phyloP scores from a whole-genome alignment of 2,329 filamentous ascomycete genomes.

The Nothopassalora personata region DNA sequence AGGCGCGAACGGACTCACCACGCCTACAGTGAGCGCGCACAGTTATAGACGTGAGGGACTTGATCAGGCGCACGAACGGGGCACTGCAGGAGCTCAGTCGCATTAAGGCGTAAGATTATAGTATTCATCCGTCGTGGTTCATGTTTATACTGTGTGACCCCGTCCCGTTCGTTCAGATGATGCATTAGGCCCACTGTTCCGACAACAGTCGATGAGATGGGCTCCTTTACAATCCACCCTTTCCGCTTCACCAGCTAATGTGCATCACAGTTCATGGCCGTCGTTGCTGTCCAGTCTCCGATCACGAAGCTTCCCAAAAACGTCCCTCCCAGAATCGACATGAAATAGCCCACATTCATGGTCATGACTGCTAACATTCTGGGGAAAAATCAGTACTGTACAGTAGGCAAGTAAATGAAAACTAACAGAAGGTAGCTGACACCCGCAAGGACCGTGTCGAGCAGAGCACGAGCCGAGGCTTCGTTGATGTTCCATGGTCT shows the following conservation, averaged over 20 bases:
- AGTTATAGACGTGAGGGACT: too few species aligned
- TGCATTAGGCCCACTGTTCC: neutral
- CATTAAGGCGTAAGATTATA: too few species aligned
- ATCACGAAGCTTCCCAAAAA: slow-evolving; percentile 60
- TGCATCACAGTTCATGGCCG: slow-evolving; percentile 18
- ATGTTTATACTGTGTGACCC: neutral
- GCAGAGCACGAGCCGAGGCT: slow-evolving; percentile 63
- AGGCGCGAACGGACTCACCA: neutral
- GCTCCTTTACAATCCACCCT: neutral
- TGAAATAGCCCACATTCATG: slow-evolving; percentile 76
- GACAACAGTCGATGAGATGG: neutral
- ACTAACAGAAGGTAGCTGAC: slow-evolving; percentile 80
- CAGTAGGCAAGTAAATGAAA: neutral
- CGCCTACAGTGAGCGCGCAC: neutral
- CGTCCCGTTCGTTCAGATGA: neutral
- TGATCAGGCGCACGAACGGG: too few species aligned
- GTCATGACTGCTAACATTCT: slow-evolving; percentile 92
- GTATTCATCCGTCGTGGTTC: too few species aligned
- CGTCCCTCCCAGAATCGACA: slow-evolving; percentile 65
- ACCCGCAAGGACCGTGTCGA: slow-evolving; percentile 65
- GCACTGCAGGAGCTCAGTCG: too few species aligned
- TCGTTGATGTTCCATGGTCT: slow-evolving; percentile 76
- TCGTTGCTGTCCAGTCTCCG: slow-evolving; percentile 22
- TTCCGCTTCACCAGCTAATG: slow-evolving; percentile 2
- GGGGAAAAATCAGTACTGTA: neutral